A percentile compares a stretch with the other conserved stretches of the same genome.
Conservation (phyloP, 495 filamentous ascomycete species). For the Penicillium parvum region DNA sequence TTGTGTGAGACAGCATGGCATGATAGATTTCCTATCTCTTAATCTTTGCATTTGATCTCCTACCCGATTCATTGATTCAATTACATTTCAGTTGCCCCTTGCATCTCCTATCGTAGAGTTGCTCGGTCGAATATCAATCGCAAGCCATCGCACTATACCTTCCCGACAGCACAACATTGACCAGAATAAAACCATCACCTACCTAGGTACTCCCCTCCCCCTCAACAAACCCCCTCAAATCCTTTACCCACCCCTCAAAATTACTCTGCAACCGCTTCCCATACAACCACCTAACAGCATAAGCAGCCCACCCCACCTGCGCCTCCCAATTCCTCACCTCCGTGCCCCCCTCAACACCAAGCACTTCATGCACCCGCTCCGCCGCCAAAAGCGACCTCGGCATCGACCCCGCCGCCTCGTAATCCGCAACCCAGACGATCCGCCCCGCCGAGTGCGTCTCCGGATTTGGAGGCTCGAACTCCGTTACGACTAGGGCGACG, state of each 20-base stretch:
- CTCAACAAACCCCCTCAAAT: slow-evolving; percentile 37
- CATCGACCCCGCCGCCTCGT: slow-evolving; percentile 23
- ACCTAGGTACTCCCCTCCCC: neutral
- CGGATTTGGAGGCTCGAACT: slow-evolving; percentile 25
- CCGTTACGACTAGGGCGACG: slow-evolving; percentile 23
- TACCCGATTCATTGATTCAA: neutral
- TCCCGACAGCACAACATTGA: no score
- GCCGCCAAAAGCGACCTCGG: slow-evolving; percentile 27
- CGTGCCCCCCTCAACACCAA: slow-evolving; percentile 27
- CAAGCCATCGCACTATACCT: no score
- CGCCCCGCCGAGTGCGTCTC: slow-evolving; percentile 21
- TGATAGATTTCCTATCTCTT: neutral
- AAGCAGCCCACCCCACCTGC: slow-evolving; percentile 36
- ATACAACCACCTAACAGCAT: slow-evolving; percentile 40
- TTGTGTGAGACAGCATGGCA: neutral
- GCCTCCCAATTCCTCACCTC: slow-evolving; percentile 45
- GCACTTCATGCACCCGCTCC: slow-evolving; percentile 40
- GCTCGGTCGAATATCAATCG: no score
- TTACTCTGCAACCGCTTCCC: slow-evolving; percentile 25
- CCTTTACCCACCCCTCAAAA: slow-evolving; percentile 39
- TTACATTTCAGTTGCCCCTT: no score
- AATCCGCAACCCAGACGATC: slow-evolving; percentile 35
- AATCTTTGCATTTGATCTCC: neutral
- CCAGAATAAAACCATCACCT: no score
- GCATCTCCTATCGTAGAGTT: no score